Percentiles rank a stretch among this genome's conserved stretches.
Evolutionary conservation across 2,329 filamentous ascomycete genomes (phyloP).

Genomic region (Claviceps quebecensis): DNA sequence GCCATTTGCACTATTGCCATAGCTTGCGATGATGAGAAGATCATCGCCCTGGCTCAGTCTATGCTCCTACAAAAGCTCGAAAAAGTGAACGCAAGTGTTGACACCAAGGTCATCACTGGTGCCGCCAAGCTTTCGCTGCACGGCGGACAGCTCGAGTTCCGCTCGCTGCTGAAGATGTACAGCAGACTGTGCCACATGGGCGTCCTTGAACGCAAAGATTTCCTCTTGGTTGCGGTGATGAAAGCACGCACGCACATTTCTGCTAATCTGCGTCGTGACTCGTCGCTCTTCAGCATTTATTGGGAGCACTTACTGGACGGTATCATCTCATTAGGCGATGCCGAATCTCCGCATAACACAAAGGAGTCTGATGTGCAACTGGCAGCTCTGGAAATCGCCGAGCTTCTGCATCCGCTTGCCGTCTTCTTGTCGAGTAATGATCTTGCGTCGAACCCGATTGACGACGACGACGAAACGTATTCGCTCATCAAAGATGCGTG

Average conservation of each 20-base stretch:
- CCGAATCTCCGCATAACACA: slow-evolving; percentile 57
- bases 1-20: slow-evolving; percentile 84
- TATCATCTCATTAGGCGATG: slow-evolving; percentile 82
- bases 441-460: slow-evolving; percentile 31
- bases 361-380: slow-evolving; percentile 69
- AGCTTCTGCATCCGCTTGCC: slow-evolving; percentile 77
- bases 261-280: slow-evolving; percentile 49
- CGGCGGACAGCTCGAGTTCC: slow-evolving; percentile 71
- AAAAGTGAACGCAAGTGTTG: slow-evolving; percentile 66
- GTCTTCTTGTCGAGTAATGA: slow-evolving; percentile 61
- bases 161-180: slow-evolving; percentile 73
- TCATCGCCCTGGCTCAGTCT: slow-evolving; percentile 80
- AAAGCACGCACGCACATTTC: slow-evolving; percentile 72
- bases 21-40: slow-evolving; percentile 74
- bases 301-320: slow-evolving; percentile 71
- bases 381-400: slow-evolving; percentile 73
- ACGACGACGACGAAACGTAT: slow-evolving; percentile 56
- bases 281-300: slow-evolving; percentile 70
- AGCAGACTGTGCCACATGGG: slow-evolving; percentile 61
- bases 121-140: slow-evolving; percentile 64
- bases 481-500: slow-evolving; percentile 77
- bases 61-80: slow-evolving; percentile 95
- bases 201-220: slow-evolving; percentile 51
- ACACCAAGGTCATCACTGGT: slow-evolving; percentile 74
- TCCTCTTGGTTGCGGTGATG: slow-evolving; percentile 58